Percentiles rank a stretch among this genome's conserved stretches.
Conservation (phyloP, 2,329 filamentous ascomycete genomes). For the Colletotrichum abscissum region DNA sequence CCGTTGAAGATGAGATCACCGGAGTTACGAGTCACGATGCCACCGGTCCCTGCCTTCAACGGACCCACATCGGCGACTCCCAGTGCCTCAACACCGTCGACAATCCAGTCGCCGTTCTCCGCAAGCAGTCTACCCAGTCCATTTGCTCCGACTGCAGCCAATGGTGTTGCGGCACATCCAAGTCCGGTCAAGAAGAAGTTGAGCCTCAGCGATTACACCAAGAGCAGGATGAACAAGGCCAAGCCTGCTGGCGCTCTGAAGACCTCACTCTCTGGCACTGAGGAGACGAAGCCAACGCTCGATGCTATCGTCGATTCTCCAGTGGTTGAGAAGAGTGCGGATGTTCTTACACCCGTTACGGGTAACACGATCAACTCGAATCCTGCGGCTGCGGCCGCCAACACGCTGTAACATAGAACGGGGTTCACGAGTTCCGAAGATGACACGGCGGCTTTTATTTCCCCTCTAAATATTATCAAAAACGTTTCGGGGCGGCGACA, state of each 20-base stretch:
- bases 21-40: constrained; percentile 66
- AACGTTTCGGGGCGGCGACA: constrained; percentile 1
- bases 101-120: constrained; percentile 63
- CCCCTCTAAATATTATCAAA: constrained; percentile 17
- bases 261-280: constrained; percentile 37
- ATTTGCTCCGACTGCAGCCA: constrained; percentile 54
- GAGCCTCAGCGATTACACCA: constrained; percentile 73
- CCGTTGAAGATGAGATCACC: constrained; percentile 42
- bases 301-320: constrained; percentile 48
- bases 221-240: constrained; percentile 66
- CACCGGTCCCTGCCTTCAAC: constrained; percentile 64
- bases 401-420: constrained; percentile 47
- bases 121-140: constrained; percentile 52
- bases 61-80: constrained; percentile 48
- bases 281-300: constrained; percentile 53
- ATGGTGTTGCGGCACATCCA: constrained; percentile 58
- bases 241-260: constrained; percentile 20
- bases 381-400: constrained; percentile 16
- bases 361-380: constrained; percentile 20
- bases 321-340: constrained; percentile 43
- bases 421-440: background rate
- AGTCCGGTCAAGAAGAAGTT: constrained; percentile 76
- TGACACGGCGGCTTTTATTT: background rate
- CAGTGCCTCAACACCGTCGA: constrained; percentile 56
- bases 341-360: constrained; percentile 32